Percentiles rank a stretch among this genome's conserved stretches.
Conservation (phyloP, 148 eudicot genomes). For the Vaccinium myrtillus region DNA sequence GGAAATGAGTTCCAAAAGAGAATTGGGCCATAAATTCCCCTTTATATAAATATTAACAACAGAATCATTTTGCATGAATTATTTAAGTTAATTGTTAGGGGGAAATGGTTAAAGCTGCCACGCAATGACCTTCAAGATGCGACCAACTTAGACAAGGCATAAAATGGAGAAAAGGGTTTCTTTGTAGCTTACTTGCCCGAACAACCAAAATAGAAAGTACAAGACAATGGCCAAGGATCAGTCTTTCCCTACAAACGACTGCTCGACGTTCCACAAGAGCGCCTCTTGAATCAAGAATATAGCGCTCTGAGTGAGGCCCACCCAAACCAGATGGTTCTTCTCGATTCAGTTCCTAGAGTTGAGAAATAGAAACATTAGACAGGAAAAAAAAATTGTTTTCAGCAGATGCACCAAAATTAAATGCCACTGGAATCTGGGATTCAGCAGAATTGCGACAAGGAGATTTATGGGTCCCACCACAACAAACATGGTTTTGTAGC, state of each 20-base stretch:
- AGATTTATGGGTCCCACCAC: not conserved
- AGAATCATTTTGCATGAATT: not conserved
- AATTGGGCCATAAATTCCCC: not conserved
- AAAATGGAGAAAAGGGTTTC: constrained; percentile 9
- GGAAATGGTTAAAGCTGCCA: not conserved
- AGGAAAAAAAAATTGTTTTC: not conserved
- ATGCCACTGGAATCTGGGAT: not conserved
- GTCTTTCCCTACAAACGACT: constrained; percentile 89
- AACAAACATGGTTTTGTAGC: not conserved
- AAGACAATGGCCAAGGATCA: constrained; percentile 89
- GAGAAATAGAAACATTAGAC: constrained; percentile 19
- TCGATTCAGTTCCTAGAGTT: constrained; percentile 75
- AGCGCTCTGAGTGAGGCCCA: constrained; percentile 73
- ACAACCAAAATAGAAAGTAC: constrained; percentile 85
- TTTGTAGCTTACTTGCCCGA: constrained; percentile 66
- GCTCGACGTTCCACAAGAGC: constrained; percentile 89
- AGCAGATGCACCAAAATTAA: not conserved
- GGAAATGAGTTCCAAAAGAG: not conserved
- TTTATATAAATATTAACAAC: not conserved
- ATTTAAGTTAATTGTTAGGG: not conserved
- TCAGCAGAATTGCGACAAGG: not conserved
- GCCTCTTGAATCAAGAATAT: constrained; percentile 86
- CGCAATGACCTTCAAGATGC: constrained; percentile 4
- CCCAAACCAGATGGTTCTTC: constrained; percentile 94
- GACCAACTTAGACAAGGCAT: constrained; percentile 10